Evolutionary conservation across 2,329 filamentous ascomycete species (phyloP).

Genomic region (Sarocladiaceae sp.): DNA sequence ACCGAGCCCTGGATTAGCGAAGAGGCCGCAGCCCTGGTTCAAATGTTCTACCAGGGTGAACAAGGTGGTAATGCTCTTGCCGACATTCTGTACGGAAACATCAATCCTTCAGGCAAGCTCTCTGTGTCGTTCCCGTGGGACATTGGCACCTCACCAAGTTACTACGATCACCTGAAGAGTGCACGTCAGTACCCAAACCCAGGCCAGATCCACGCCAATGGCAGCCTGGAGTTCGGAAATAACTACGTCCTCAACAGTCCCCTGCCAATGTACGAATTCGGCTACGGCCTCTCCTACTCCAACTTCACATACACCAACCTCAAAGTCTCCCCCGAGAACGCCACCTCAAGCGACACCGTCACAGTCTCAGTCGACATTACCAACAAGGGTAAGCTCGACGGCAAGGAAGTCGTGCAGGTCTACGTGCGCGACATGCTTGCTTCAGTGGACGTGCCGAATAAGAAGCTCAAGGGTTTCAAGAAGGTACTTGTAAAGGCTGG

Average conservation of each 20-base stretch:
- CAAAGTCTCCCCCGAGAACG: slow-evolving; percentile 43
- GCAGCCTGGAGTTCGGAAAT: slow-evolving; percentile 59
- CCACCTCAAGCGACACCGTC: slow-evolving; percentile 45
- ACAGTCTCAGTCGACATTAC: slow-evolving; percentile 58
- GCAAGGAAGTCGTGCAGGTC: slow-evolving; percentile 64
- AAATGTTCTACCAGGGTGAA: slow-evolving; percentile 72
- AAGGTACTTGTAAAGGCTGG: slow-evolving; percentile 60
- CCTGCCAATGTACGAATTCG: slow-evolving; percentile 59
- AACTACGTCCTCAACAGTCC: slow-evolving; percentile 61
- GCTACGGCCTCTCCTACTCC: slow-evolving; percentile 63
- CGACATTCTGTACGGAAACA: slow-evolving; percentile 60
- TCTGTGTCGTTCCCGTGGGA: slow-evolving; percentile 64
- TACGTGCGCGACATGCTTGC: slow-evolving; percentile 61
- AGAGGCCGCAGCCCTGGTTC: slow-evolving; percentile 60
- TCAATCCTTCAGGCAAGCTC: slow-evolving; percentile 63
- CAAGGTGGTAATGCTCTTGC: slow-evolving; percentile 64
- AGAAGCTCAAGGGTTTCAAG: slow-evolving; percentile 61
- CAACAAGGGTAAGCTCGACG: slow-evolving; percentile 54
- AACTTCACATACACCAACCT: slow-evolving; percentile 56
- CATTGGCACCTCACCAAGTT: slow-evolving; percentile 63
- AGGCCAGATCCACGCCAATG: slow-evolving; percentile 50
- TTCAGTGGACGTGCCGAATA: slow-evolving; percentile 61
- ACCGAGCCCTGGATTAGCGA: slow-evolving; percentile 69
- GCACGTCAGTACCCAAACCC: slow-evolving; percentile 50
- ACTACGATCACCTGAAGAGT: slow-evolving; percentile 70